phyloP scores from a whole-genome alignment of 2,329 filamentous ascomycete genomes.

The Fusarium penzigii region DNA sequence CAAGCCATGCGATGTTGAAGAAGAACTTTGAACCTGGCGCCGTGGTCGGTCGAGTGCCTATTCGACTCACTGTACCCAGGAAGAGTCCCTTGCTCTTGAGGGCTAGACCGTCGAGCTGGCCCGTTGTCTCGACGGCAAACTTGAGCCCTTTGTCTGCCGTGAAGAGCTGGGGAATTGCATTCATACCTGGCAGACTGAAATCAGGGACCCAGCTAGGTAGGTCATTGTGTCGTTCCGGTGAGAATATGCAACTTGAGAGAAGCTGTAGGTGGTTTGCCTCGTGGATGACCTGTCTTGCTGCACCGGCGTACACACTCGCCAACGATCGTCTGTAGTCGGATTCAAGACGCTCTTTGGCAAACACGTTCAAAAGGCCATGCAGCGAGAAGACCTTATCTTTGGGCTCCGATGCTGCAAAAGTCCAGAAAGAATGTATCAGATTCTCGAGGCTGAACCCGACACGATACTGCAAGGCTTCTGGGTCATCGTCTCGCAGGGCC shows the following conservation, averaged over 20 bases:
- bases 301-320: conserved; percentile 19
- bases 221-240: not conserved
- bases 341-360: conserved; percentile 9
- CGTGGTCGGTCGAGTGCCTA: conserved; percentile 12
- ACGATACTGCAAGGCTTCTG: conserved; percentile 3
- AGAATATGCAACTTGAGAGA: conserved; percentile 18
- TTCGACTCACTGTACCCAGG: conserved; percentile 15
- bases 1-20: conserved; percentile 25
- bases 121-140: conserved; percentile 4
- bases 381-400: conserved; percentile 29
- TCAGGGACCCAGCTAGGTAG: conserved; percentile 29
- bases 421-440: conserved; percentile 24
- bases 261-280: conserved; percentile 15
- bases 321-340: conserved; percentile 25
- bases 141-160: conserved; percentile 20
- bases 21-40: conserved; percentile 18
- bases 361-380: conserved; percentile 24
- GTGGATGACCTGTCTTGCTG: conserved; percentile 22
- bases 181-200: conserved; percentile 22
- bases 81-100: conserved; percentile 12
- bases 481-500: conserved; percentile 1
- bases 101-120: not conserved
- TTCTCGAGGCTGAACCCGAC: conserved; percentile 14
- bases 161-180: conserved; percentile 19
- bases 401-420: conserved; percentile 26